Evolutionary conservation across 176 grass and related monocot genomes (phyloP).

Genomic region (maize (Zea mays)): Zm-B73-REFERENCE-NAM-5.0 NC_050099.1:151337501-151338000

Average conservation of each 20-base stretch:
- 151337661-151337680: background rate
- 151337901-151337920: slow-evolving; percentile 1
- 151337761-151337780: background rate
- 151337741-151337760: background rate
- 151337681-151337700: slow-evolving; percentile 27
- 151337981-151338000: background rate
- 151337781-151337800: slow-evolving; percentile 11
- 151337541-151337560: slow-evolving; percentile 88
- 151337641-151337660: slow-evolving; percentile 29
- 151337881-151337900: background rate
- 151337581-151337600: slow-evolving; percentile 17
- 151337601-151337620: background rate
- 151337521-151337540: slow-evolving; percentile 87
- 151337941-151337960: slow-evolving; percentile 41
- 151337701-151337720: background rate
- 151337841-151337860: background rate
- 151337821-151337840: slow-evolving; percentile 43
- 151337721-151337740: slow-evolving; percentile 1
- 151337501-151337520: slow-evolving; percentile 86
- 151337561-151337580: slow-evolving; percentile 62
- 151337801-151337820: slow-evolving; percentile 95
- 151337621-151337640: slow-evolving; percentile 7
- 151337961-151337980: slow-evolving; percentile 33
- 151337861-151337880: background rate
- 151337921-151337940: background rate